Percentiles rank a stretch among this genome's conserved stretches.
phyloP scores from a whole-genome alignment of 192 early-diverging fungal species.

The Coemansia sp. region DNA sequence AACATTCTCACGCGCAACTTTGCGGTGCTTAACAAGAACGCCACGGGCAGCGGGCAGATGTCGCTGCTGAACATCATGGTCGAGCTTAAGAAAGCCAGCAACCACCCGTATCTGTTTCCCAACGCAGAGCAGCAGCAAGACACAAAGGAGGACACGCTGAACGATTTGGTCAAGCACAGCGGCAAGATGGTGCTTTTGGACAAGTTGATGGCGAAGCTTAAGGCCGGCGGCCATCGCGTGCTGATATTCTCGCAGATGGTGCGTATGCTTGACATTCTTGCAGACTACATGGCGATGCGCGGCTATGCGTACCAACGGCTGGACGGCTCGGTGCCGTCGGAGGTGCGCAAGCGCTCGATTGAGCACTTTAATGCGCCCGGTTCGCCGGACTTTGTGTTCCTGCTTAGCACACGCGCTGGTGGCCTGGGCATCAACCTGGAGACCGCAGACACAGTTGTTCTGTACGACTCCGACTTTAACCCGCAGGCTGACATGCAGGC shows the following conservation, averaged over 20 bases:
- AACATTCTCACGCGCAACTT: conserved; percentile 95
- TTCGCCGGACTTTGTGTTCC: conserved; percentile 92
- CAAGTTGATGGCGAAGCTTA: conserved; percentile 88
- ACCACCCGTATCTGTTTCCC: conserved; percentile 93
- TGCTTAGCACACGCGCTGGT: conserved; percentile 96
- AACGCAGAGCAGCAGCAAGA: conserved; percentile 67
- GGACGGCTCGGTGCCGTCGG: conserved; percentile 88
- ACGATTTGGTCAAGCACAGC: conserved; percentile 84
- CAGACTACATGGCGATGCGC: conserved; percentile 88
- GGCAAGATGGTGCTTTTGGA: conserved; percentile 99
- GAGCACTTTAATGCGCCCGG: conserved; percentile 97
- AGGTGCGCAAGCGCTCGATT: conserved; percentile 93
- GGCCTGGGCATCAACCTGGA: conserved; percentile 96
- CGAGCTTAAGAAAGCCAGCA: conserved; percentile 96
- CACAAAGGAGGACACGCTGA: conserved; percentile 72
- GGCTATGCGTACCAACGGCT: conserved; percentile 90
- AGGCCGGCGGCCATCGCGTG: conserved; percentile 91
- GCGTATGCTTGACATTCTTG: conserved; percentile 93
- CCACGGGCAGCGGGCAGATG: conserved; percentile 65
- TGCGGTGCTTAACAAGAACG: conserved; percentile 76
- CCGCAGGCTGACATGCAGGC: conserved; percentile 98
- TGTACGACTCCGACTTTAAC: conserved; percentile 95
- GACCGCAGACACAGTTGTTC: conserved; percentile 96
- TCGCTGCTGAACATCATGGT: conserved; percentile 93
- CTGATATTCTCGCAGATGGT: conserved; percentile 99